Evolutionary conservation across 2,329 filamentous ascomycete genomes (phyloP), one percentile per base, ranked within the genome.

Genomic region (Pezizomycotina sp.): DNA sequence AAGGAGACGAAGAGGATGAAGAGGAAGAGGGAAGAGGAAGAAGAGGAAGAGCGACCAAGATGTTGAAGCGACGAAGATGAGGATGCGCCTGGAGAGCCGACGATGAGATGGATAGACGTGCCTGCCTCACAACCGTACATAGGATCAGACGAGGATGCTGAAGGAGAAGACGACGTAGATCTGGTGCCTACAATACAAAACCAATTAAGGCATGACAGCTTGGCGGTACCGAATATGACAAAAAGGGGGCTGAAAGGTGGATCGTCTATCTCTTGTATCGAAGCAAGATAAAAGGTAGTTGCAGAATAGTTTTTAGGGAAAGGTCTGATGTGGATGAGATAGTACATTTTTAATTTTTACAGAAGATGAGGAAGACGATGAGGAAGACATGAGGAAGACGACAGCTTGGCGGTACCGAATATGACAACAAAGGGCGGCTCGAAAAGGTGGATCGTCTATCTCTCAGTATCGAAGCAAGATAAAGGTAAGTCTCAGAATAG

Each of bases 1-100:
- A 60, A 12, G 62, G 59, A 14, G 60, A 62, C 24, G 58, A 58
- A 10, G 62, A 64, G 15, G 64, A 66, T 23, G 61, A 62, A 30
- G 62, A 63, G 34, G 61, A 58, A 15, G 27, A 36, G 32, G 19
- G 29, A 38, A n/a, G 33, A 39, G 25, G 41, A 40, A 16, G 36
- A 34, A 9, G 37, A 19, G 56, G 56, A 22, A 46, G 59, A 12
- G 55, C 58, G 29, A 56, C 58, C 20, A 55, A 60, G 27, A 48
- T 55, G 27, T 56, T 56, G 30, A 50, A 48, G 52, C 24, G 53
- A 60, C 27, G 56, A 59, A 9, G 52, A 55, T 21, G 58, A 58
- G 44, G 56, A 58, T 42, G 56, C 49, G 2, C 48, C 50, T 18
- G 56, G 50, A 3, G 53, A 53, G 22, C 50, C 49, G 58, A 56